Evolutionary conservation across 257 asterid genomes (phyloP), one percentile per base, ranked within the genome.

Genomic region (Fraxinus quadrangulata): DNA sequence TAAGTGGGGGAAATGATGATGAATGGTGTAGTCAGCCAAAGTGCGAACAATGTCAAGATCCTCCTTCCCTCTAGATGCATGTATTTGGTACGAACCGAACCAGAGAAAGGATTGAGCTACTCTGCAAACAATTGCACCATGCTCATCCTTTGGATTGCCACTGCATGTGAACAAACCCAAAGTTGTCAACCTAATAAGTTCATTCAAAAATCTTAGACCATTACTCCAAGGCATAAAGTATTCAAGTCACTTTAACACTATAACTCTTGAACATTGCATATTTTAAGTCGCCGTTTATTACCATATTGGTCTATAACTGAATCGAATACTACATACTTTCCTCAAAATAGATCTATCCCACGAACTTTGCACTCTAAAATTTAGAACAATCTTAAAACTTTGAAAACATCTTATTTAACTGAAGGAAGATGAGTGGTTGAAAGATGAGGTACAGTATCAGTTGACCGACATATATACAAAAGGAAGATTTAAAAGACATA

Each of bases 101-200:
- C 99, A 94, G 68, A 93, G 82, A 83, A 96, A 96, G 71, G 99
- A 96, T 79, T 83, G 97, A 72, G 99, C 91, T 70, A 92, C 97
- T 86, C 99, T 86, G 85, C 99, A 93, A 70, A 93, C 97, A 83
- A 96, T 76, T 77, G 99, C 99, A 75, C 99, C 99, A 30, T 97
- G 98, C 82, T 96, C 99, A 37, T 96, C 97, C 90, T 93, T 96
- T 39, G 98, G 96, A 78, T 96, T 92, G 75, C 97, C 98, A 87
- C 98, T 96, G 92, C 86, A 83, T n/a, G 83, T 66, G 81, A 81
- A 76, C 9, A 66, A 63, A 77, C 78, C 78, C 36, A 36, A 23
- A 63, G 69, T 68, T n/a, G 61, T 67, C 71, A 33, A 54, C 37
- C 72, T 19, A 66, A 42, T 56, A 16, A 19, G 31, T 56, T 75